Percentiles rank a stretch among this genome's conserved stretches.
Conservation (phyloP, 2,329 filamentous ascomycete species). For the Phyllosticta citriasiana region DNA sequence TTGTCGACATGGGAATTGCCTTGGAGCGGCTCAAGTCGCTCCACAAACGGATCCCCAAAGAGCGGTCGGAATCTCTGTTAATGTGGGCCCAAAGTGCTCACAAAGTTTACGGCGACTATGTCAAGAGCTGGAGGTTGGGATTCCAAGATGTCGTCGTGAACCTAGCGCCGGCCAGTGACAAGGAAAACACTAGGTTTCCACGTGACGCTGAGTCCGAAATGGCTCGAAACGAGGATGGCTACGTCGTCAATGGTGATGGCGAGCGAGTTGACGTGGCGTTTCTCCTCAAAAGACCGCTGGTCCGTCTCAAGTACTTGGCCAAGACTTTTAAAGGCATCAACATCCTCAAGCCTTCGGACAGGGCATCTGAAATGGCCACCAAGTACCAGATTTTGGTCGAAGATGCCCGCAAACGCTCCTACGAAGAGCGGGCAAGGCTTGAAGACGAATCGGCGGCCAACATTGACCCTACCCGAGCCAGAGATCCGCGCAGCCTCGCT, state of each 20-base stretch:
- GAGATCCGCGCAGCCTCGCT: constrained; percentile 68
- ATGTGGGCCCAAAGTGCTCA: constrained; percentile 73
- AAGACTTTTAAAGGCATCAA: constrained; percentile 67
- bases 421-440: constrained; percentile 61
- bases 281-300: constrained; percentile 77
- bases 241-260: constrained; percentile 61
- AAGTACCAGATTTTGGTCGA: constrained; percentile 65
- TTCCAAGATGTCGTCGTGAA: constrained; percentile 95
- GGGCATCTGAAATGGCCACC: constrained; percentile 48
- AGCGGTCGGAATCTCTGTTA: constrained; percentile 61
- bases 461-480: constrained; percentile 70
- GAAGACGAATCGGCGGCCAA: constrained; percentile 79
- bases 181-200: constrained; percentile 25
- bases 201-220: constrained; percentile 34
- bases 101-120: constrained; percentile 73
- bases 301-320: constrained; percentile 76
- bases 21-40: constrained; percentile 73
- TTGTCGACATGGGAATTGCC: constrained; percentile 86
- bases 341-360: constrained; percentile 43
- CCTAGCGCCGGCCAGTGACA: constrained; percentile 64
- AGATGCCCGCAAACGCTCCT: constrained; percentile 62
- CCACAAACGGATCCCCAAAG: constrained; percentile 70
- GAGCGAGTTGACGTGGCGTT: constrained; percentile 92
- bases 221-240: constrained; percentile 49
- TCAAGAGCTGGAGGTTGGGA: constrained; percentile 80